These are phyloP conservation scores for Plenodomus lindquistii DNA, from an alignment of 2,329 filamentous ascomycete genomes.

Conservation along the genomic window DNA sequence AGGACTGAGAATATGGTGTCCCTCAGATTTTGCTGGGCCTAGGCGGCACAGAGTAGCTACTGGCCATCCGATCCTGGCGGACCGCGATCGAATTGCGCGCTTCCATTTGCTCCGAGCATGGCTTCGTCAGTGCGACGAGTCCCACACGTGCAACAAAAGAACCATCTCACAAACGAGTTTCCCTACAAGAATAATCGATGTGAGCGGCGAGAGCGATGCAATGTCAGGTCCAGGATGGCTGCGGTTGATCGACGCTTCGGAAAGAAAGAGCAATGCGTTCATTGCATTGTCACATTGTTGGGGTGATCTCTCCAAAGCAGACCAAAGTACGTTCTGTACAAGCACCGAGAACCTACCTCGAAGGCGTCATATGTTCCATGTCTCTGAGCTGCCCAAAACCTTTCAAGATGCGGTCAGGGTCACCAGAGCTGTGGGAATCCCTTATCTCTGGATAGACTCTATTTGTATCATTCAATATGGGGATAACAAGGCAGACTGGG, in stretches of 20 bases:
- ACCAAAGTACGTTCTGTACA: background rate
- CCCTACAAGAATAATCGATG: background rate
- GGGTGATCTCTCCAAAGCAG: background rate
- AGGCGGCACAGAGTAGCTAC: no score
- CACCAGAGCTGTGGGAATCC: background rate
- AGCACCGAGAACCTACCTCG: background rate
- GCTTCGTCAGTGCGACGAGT: background rate
- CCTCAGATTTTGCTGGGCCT: no score
- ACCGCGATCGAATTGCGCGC: background rate
- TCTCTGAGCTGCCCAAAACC: slow-evolving; percentile 8
- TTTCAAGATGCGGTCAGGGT: slow-evolving; percentile 10
- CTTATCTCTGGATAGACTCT: slow-evolving; percentile 11
- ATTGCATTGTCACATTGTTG: slow-evolving; percentile 8
- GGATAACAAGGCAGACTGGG: slow-evolving; percentile 4
- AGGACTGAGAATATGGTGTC: no score
- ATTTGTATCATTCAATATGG: slow-evolving; percentile 12
- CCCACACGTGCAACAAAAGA: background rate
- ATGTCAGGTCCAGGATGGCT: background rate
- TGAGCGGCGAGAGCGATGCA: background rate
- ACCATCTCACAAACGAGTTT: background rate
- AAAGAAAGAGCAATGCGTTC: background rate
- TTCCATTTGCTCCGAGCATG: background rate
- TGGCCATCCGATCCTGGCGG: background rate
- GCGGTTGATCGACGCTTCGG: background rate
- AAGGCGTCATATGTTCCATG: background rate